Evolutionary conservation across 2,329 filamentous ascomycete genomes (phyloP), one percentile per base, ranked within the genome.

Genomic region (Xylariaceae sp.): DNA sequence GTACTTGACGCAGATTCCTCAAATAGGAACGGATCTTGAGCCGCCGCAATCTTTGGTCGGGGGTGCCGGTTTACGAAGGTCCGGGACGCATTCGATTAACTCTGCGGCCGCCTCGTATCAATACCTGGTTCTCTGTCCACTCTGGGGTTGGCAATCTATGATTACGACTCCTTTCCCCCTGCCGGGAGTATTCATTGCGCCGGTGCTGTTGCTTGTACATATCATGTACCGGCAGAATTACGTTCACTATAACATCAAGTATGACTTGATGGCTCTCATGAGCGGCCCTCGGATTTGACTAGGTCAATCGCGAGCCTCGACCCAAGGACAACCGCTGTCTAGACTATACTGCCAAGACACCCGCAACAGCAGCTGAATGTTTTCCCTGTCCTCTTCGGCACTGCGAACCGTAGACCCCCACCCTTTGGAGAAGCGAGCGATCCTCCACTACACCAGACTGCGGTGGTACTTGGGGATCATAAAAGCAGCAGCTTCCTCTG

Each of bases 11-110:
- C 29, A 47, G 16, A 22, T 29, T 55, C 47, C 58, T 60, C 40
- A 19, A 58, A 56, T 36, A 21, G 55, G 58, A 56, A 57, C 57
- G 54, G 57, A 50, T 45, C 29, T 19, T 36, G 45, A 54, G 43
- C 51, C 47, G 42, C 54, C 57, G 54, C 40, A 34, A 46, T 52
- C 21, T 15, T 34, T 10, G 13, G 42, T 9, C 13, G 18, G 26
- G 29, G 32, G 22, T 37, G 32, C 19, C 44, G 45, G 22, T 45
- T 37, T 52, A 49, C 29, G 12, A 54, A 50, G 6, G 26, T 22
- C 37, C 39, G 41, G 19, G 39, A 10, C 22, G n/a, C n/a, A 47
- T 34, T 42, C 16, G n/a, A 16, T 45, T n/a, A 32, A 21, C 36
- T 40, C n/a, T 16, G 18, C 34, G 22, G 36, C 21, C 10, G 12